Evolutionary conservation across 2,329 filamentous ascomycete species (phyloP), one percentile per base, ranked within the genome.

Genomic region (Monilinia laxa): DNA sequence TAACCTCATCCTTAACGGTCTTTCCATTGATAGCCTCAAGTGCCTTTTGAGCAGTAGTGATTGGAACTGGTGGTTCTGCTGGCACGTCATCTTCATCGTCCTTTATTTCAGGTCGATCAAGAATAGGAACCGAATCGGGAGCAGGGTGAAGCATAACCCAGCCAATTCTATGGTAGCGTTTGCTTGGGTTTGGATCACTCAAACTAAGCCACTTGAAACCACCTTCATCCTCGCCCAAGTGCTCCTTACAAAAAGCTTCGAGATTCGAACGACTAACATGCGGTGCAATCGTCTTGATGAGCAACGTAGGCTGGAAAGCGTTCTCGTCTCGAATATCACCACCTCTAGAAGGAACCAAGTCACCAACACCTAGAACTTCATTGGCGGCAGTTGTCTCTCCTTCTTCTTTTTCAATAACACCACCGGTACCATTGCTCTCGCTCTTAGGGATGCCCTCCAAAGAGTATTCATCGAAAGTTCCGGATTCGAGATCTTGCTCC

Each of bases 231-330:
- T 97, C 93, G 18, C 94, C 93, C 4, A 98, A 85, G 76, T 97
- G 90, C 77, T 97, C 93, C 76, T 93, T 95, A 79, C 93, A 97
- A 75, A 98, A 97, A 2, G 88, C 88, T 78, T 99, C 95, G 25
- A 99, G 86, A 74, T 97, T 98, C 60, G 91, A 88, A 51, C 95
- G 90, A 74, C 92, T 97, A 70, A 99, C 95, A 68, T 96, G 96
- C 10, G 95, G 95, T 5, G 95, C 94, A 75, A 99, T 93, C 0
- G 95, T 99, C 81, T 99, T 99, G 83, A 99, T 97, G 57, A 99
- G 86, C 23, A 99, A 84, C 0, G 96, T 97, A 18, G 95, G 95
- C 77, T 96, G 92, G 71, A 90, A 88, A 42, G 95, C 85, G 59
- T 90, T 91, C 72, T 97, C 93, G 75, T 99, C 95, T 49, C 92